Percentiles rank a stretch among this genome's conserved stretches.
phyloP scores from a whole-genome alignment of 2,329 filamentous ascomycete species.

The Cadophora sp. region DNA sequence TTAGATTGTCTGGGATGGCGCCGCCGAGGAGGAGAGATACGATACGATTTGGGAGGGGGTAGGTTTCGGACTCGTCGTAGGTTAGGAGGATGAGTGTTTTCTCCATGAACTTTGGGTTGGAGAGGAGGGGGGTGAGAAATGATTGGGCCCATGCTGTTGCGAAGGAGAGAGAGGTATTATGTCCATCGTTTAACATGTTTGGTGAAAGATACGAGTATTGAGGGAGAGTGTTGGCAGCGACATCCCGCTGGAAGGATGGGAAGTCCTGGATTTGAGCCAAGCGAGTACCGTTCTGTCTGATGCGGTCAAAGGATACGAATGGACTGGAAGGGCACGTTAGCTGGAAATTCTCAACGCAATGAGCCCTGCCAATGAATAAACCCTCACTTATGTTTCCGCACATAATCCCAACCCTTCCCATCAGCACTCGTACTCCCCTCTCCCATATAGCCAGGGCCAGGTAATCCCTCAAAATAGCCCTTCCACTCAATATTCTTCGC shows the following conservation, averaged over 20 bases:
- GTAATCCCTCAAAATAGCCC: constrained; percentile 55
- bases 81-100: constrained; percentile 62
- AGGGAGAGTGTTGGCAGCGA: constrained; percentile 62
- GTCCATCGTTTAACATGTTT: constrained; percentile 71
- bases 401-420: constrained; percentile 47
- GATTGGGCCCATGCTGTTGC: constrained; percentile 58
- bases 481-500: constrained; percentile 50
- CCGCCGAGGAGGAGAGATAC: constrained; percentile 62
- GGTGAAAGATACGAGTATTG: constrained; percentile 71
- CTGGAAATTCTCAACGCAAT: not conserved
- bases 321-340: constrained; percentile 33
- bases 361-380: not conserved
- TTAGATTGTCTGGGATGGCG: constrained; percentile 54
- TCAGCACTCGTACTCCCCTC: constrained; percentile 47
- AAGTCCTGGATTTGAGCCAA: constrained; percentile 68
- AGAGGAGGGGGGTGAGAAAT: constrained; percentile 61
- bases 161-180: constrained; percentile 60
- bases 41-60: constrained; percentile 59
- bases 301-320: constrained; percentile 60
- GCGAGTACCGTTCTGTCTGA: constrained; percentile 57
- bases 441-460: constrained; percentile 56
- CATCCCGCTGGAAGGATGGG: constrained; percentile 64
- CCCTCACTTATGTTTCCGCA: constrained; percentile 44
- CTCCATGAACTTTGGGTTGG: constrained; percentile 57
- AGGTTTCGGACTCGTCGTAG: constrained; percentile 64